Evolutionary conservation across 768 basidiomycete genomes (phyloP), one percentile per base, ranked within the genome.

Genomic region (Punctularia strigosozonata): DNA sequence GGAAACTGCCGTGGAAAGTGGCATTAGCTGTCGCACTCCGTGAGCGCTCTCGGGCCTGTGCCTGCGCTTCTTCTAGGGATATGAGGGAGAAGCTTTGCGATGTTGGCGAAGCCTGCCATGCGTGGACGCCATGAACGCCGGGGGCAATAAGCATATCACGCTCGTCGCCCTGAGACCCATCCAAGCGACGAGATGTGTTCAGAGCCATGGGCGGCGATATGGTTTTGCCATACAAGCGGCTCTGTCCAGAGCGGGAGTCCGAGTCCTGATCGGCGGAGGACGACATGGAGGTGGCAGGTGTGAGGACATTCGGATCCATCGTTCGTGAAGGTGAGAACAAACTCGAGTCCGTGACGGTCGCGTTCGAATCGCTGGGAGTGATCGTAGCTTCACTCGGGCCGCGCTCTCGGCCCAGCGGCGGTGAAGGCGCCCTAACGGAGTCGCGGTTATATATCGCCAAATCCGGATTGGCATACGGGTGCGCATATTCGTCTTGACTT

Each of bases 381-480:
- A 73, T 45, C 2, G 33, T 36, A 10, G 46, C 46, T 14, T 47
- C 47, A 25, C 46, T 47, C 5, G 37, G 37, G 21, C n/a, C 40
- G 5, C 17, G 44, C n/a, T 13, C 30, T 25, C 19, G n/a, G 42
- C 21, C 37, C 39, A 22, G 6, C 12, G 6, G 41, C 17, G 58
- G 50, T 25, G 58, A 52, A n/a, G 47, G 48, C 34, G 52, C 45
- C 20, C 51, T 48, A 39, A 49, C 47, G 35, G 61, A 61, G 32
- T 62, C 48, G 39, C 64, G 53, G 36, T 61, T 55, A 25, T 60
- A 59, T 20, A 59, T 54, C 23, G 70, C 71, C 32, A 82, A 61
- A 44, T 85, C 79, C 6, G 84, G 83, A 48, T 87, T 85, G 38
- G 85, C 85, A 53, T 85, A 88, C 20, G 85, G 85, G 59, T 88